Conservation (phyloP, 805 yeast genomes). For the Nakazawaea sp. region DNA sequence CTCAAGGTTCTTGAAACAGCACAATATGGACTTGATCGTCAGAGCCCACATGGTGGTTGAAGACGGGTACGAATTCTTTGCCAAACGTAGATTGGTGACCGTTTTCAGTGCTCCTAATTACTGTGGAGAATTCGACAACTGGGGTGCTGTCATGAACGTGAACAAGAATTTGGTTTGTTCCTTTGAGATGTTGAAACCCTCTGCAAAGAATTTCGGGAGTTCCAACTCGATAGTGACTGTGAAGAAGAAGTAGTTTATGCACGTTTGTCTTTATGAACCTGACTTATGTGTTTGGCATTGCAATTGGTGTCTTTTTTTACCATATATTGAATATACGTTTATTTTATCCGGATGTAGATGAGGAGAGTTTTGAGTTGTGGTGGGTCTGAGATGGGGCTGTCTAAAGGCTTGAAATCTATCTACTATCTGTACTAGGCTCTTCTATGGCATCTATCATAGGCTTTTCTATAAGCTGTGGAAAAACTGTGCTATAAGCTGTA, state of each 20-base stretch:
- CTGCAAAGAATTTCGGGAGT: slow-evolving; percentile 7
- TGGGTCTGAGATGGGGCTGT: too few relatives aligned
- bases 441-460: too few relatives aligned
- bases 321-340: too few relatives aligned
- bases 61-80: slow-evolving; percentile 81
- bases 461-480: too few relatives aligned
- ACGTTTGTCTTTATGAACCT: not conserved
- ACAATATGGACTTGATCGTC: slow-evolving; percentile 70
- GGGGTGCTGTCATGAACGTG: slow-evolving; percentile 76
- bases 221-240: too few relatives aligned
- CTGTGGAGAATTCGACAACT: slow-evolving; percentile 74
- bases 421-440: too few relatives aligned
- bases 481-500: too few relatives aligned
- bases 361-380: too few relatives aligned
- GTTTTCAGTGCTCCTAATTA: slow-evolving; percentile 81
- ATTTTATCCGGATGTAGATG: not conserved
- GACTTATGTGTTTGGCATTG: not conserved
- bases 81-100: slow-evolving; percentile 67
- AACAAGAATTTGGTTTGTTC: slow-evolving; percentile 63
- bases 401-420: too few relatives aligned
- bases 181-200: slow-evolving; percentile 62
- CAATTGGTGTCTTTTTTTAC: not conserved
- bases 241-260: not conserved
- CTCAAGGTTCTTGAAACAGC: slow-evolving; percentile 56
- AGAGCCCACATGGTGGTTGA: slow-evolving; percentile 89